Conservation (phyloP, 2,329 filamentous ascomycete genomes). For the Lasiodiplodia sp. region DNA sequence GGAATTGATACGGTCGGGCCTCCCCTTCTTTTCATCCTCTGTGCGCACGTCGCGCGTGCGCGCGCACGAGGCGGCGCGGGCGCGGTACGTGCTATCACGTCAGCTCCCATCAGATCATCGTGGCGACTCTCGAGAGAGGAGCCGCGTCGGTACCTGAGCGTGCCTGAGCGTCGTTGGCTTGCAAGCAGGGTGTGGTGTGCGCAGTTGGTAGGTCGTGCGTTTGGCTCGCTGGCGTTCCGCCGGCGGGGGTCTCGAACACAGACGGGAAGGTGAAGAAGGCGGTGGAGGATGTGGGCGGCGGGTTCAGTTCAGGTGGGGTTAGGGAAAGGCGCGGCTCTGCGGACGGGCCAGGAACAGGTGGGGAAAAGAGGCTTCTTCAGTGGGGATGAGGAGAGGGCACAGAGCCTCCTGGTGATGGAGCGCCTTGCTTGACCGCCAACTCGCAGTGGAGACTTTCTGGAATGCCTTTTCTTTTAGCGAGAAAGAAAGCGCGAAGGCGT, state of each 20-base stretch:
- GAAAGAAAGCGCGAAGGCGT: neutral
- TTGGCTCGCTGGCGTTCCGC: neutral
- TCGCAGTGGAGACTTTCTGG: neutral
- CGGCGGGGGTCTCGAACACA: neutral
- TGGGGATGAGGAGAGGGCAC: neutral
- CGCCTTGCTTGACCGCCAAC: neutral
- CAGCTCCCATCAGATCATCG: neutral
- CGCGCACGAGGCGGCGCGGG: neutral
- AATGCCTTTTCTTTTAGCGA: neutral
- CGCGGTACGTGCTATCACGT: constrained; percentile 1
- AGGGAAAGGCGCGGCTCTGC: neutral
- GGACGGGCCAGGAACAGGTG: neutral
- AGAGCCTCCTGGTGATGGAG: neutral
- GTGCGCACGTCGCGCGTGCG: neutral
- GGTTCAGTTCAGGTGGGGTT: neutral
- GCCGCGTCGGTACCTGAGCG: neutral
- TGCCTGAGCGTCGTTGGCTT: neutral
- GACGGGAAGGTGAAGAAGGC: neutral
- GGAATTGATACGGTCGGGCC: neutral
- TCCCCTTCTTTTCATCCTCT: neutral
- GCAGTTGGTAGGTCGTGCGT: neutral
- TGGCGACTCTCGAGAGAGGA: neutral
- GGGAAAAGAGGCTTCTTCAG: constrained; percentile 1
- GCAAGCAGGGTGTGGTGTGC: neutral
- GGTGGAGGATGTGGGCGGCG: neutral